Evolutionary conservation across 2,329 filamentous ascomycete species (phyloP).

Genomic region (Colletotrichum sojae): DNA sequence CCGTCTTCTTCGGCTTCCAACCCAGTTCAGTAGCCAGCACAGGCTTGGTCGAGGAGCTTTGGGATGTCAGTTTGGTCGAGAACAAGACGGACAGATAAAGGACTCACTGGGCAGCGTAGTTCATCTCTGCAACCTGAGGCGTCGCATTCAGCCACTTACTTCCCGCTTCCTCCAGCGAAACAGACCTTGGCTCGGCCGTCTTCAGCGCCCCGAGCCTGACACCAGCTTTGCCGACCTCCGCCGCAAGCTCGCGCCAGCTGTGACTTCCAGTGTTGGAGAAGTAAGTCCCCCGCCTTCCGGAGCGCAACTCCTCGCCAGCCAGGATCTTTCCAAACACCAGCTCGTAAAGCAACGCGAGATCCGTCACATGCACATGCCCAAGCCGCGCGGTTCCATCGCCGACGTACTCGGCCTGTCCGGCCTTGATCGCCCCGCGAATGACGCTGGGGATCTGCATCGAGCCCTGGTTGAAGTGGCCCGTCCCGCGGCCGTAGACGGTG

Average conservation of each 20-base stretch:
- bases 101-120: conserved; percentile 27
- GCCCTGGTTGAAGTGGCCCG: conserved; percentile 56
- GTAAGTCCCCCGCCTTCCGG: conserved; percentile 56
- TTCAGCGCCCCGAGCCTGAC: conserved; percentile 50
- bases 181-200: conserved; percentile 26
- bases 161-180: conserved; percentile 26
- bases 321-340: conserved; percentile 52
- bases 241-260: conserved; percentile 56
- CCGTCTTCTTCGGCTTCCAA: conserved; percentile 51
- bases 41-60: conserved; percentile 43
- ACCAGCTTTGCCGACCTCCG: conserved; percentile 52
- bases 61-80: neutral
- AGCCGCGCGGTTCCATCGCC: conserved; percentile 55
- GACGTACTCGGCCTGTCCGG: conserved; percentile 44
- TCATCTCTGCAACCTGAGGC: conserved; percentile 27
- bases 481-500: conserved; percentile 62
- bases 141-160: neutral
- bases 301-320: conserved; percentile 49
- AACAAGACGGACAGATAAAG: fast-evolving
- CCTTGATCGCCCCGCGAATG: conserved; percentile 48
- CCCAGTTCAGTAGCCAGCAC: conserved; percentile 47
- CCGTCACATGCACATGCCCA: conserved; percentile 61
- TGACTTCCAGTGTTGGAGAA: conserved; percentile 58
- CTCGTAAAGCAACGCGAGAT: conserved; percentile 59
- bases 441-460: conserved; percentile 56